Conservation (phyloP, 345 rosid genomes). For the Cardamine occulta region DNA sequence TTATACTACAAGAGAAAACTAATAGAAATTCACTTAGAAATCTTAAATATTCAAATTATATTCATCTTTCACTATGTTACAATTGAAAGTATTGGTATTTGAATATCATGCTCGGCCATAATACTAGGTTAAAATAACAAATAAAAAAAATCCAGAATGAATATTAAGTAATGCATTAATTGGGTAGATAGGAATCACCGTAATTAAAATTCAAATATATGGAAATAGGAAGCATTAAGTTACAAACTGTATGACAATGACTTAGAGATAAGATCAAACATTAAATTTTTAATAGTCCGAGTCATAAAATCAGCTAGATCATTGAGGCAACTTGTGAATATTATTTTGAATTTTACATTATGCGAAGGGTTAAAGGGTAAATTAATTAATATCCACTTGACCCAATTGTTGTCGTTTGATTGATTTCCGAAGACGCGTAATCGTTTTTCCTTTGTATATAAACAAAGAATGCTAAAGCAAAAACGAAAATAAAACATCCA, state of each 20-base stretch:
- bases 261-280: constrained; percentile 15
- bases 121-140: background rate
- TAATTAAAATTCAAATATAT: constrained; percentile 17
- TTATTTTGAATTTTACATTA: background rate
- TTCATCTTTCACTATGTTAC: background rate
- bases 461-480: background rate
- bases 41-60: background rate
- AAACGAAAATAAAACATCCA: background rate
- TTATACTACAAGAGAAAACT: background rate
- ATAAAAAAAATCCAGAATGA: background rate
- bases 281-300: background rate
- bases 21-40: background rate
- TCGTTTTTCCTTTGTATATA: constrained; percentile 21
- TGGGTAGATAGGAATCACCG: background rate
- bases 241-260: background rate
- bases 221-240: background rate
- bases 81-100: background rate
- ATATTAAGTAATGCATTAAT: background rate
- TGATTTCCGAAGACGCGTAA: background rate
- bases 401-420: background rate
- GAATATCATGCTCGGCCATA: background rate
- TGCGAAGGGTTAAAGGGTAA: background rate
- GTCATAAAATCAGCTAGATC: background rate
- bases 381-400: constrained; percentile 14
- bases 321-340: background rate